Base-by-base conservation (phyloP, 495 filamentous ascomycete genomes). In the Penicillium coprophilum region DNA sequence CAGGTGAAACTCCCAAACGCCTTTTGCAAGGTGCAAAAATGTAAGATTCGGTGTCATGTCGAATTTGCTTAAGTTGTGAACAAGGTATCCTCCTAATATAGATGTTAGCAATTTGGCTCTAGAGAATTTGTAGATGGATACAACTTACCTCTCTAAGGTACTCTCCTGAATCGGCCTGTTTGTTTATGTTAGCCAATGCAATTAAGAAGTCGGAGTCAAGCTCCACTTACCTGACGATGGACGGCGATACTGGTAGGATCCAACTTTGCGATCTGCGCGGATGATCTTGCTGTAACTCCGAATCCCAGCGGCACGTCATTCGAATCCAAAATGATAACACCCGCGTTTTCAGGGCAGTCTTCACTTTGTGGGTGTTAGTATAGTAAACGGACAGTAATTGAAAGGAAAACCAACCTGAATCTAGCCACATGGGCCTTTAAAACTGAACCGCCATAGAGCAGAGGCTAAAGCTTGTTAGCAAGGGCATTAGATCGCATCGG, bases 371-470 rank as follows among this genome's bases (percentile, higher is more conserved):
- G n/a, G n/a, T n/a, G n/a, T n/a, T n/a, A n/a, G n/a, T n/a, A n/a
- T n/a, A n/a, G n/a, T n/a, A n/a, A n/a, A n/a, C n/a, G n/a, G n/a
- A n/a, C n/a, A n/a, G n/a, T n/a, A n/a, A n/a, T n/a, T n/a, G n/a
- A n/a, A n/a, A n/a, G n/a, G n/a, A n/a, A n/a, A n/a, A n/a, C n/a
- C n/a, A n/a, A n/a, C 21, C 82, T 87, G 83, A 87, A 94, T 48
- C 93, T 77, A 20, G 89, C 90, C 0, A 97, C 84, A 73, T 98
- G 94, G 20, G 95, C 94, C 74, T 96, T 96, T 41, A 94, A 19
- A 2, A 48, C 40, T 6, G 40, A 43, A 23, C 40, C 40, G 6
- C 40, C 40, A 43, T 34, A 44, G 41, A 44, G 41, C 41, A 44
- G 41, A 27, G 41, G 41, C 41, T 44, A 44, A 24, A 15, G 0